Evolutionary conservation across 257 asterid species (phyloP).

Genomic region (Solanum sitiens): DNA sequence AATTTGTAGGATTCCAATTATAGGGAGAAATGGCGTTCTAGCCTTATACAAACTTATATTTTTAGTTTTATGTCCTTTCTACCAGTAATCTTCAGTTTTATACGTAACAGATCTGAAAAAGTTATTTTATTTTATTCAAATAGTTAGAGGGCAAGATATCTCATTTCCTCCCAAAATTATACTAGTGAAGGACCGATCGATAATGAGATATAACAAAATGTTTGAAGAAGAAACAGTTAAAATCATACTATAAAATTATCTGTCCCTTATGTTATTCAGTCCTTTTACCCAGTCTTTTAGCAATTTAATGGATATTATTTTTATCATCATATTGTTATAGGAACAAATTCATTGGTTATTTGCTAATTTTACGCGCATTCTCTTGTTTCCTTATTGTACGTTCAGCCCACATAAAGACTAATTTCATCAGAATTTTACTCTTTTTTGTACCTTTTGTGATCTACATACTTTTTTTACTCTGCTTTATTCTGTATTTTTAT

Average conservation of each 20-base stretch:
- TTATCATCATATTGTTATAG: neutral
- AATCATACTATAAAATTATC: no score
- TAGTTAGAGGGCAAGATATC: neutral
- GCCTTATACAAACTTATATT: no score
- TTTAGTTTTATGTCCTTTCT: no score
- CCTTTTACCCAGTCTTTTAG: neutral
- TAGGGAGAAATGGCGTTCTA: neutral
- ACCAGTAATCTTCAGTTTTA: neutral
- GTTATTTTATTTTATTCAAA: no score
- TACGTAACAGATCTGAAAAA: neutral
- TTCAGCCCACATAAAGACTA: neutral
- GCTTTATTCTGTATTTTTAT: neutral
- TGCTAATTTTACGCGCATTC: neutral
- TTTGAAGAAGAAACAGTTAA: neutral
- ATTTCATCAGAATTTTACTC: neutral
- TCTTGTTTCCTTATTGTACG: neutral
- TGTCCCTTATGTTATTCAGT: neutral
- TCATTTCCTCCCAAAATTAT: neutral
- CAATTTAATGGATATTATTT: neutral
- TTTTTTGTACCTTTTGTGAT: neutral
- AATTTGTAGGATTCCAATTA: neutral
- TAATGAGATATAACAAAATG: no score
- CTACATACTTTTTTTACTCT: neutral
- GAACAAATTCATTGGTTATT: neutral
- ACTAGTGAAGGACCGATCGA: neutral